These are phyloP conservation scores for Volvariella volvacea DNA, from an alignment of 1,284 basidiomycete genomes.

Conservation along the genomic window DNA sequence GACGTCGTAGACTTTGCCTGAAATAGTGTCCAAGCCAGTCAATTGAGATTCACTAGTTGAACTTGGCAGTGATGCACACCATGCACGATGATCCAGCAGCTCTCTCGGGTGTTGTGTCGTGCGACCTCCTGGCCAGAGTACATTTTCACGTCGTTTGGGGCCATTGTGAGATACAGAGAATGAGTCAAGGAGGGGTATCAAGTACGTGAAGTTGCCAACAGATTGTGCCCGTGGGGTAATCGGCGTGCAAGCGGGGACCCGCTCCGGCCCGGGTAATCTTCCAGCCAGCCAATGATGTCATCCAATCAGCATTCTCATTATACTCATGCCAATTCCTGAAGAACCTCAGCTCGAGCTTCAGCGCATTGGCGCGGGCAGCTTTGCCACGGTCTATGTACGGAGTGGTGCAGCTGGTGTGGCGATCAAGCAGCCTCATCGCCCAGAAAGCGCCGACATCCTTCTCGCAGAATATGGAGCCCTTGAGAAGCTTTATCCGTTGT, in stretches of 20 bases:
- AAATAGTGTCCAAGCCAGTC: neutral
- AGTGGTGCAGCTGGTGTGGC: neutral
- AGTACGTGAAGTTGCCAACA: no score
- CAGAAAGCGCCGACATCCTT: neutral
- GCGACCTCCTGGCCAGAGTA: conserved; percentile 58
- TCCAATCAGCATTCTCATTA: no score
- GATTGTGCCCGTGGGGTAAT: no score
- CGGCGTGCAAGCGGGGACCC: no score
- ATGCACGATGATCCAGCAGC: conserved; percentile 88
- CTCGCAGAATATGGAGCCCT: neutral
- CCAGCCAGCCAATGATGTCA: no score
- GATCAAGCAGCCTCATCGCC: neutral
- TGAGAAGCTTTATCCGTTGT: neutral
- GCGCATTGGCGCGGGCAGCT: neutral
- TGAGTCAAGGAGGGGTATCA: no score
- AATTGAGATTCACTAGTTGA: conserved; percentile 12
- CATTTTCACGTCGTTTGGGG: conserved; percentile 8
- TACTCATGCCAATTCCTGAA: no score
- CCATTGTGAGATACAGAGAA: conserved; percentile 5
- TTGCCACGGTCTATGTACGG: neutral
- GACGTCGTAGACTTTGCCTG: conserved; percentile 52
- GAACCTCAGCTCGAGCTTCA: neutral
- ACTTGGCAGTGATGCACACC: no score
- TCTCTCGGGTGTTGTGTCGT: conserved; percentile 62
- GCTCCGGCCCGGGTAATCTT: neutral